These are phyloP conservation scores for Pseudoscleropodium purum DNA, from an alignment of 225 moss, liverwort and hornwort genomes.

Conservation along the genomic window DNA sequence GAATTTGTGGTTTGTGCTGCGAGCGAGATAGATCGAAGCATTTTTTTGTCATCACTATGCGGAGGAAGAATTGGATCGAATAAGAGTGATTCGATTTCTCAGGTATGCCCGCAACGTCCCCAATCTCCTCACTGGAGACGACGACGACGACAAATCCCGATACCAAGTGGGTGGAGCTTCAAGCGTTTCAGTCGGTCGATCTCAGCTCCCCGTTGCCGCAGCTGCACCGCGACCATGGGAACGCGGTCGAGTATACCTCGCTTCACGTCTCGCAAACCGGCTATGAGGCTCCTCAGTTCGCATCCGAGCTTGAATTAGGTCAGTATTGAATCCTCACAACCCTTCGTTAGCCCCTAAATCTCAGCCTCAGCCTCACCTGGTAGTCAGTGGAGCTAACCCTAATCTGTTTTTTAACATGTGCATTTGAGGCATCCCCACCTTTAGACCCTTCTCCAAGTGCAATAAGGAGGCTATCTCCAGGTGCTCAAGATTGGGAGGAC, in stretches of 20 bases:
- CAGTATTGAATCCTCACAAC: background rate
- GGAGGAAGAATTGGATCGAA: slow-evolving; percentile 7
- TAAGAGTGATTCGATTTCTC: background rate
- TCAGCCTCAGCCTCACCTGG: background rate
- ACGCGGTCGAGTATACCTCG: background rate
- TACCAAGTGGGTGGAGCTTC: slow-evolving; percentile 42
- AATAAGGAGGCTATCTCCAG: background rate
- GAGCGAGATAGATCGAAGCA: background rate
- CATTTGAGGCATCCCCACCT: background rate
- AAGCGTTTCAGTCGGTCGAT: slow-evolving; percentile 32
- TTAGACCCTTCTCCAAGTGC: background rate
- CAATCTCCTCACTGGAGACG: slow-evolving; percentile 20
- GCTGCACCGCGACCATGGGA: background rate
- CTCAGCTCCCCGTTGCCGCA: slow-evolving; percentile 31
- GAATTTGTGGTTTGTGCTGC: background rate
- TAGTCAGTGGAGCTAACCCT: background rate
- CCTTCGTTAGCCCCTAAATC: background rate
- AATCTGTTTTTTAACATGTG: background rate
- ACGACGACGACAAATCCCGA: background rate
- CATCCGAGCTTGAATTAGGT: slow-evolving; percentile 31
- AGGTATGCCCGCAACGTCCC: slow-evolving; percentile 31
- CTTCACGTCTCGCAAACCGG: background rate
- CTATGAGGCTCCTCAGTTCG: background rate
- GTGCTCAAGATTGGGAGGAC: background rate
- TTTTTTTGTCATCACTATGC: background rate